phyloP scores from a whole-genome alignment of 2,329 filamentous ascomycete genomes.

The Aspergillus quadrilineatus region DNA sequence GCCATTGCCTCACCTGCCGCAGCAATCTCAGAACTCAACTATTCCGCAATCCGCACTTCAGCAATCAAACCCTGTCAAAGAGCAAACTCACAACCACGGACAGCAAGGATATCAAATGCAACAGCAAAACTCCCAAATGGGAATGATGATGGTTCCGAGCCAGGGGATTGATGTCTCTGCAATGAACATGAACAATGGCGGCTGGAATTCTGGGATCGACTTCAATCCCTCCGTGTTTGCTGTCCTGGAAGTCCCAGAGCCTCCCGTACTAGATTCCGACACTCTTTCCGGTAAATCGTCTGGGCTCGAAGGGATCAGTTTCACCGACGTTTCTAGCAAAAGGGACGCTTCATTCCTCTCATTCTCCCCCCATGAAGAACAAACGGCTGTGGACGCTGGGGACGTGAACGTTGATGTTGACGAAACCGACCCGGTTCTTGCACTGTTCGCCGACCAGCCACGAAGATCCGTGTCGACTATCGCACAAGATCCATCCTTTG shows the following conservation, averaged over 20 bases:
- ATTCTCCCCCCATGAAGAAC: conserved; percentile 26
- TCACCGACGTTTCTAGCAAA: conserved; percentile 39
- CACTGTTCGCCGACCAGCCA: conserved; percentile 53
- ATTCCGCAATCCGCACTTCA: conserved; percentile 39
- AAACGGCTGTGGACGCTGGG: conserved; percentile 23
- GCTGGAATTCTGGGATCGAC: conserved; percentile 49
- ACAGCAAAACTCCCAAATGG: conserved; percentile 60
- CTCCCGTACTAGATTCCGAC: conserved; percentile 60
- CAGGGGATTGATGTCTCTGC: conserved; percentile 72
- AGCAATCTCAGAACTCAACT: conserved; percentile 21
- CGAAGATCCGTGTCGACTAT: conserved; percentile 27
- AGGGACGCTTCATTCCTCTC: conserved; percentile 55
- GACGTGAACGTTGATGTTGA: conserved; percentile 53
- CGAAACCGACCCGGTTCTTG: conserved; percentile 50
- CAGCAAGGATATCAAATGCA: conserved; percentile 58
- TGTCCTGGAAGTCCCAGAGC: conserved; percentile 67
- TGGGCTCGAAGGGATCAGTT: conserved; percentile 48
- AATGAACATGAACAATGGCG: conserved; percentile 56
- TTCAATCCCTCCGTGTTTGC: conserved; percentile 59
- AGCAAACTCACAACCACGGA: conserved; percentile 61
- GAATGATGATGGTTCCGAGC: conserved; percentile 82
- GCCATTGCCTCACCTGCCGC: conserved; percentile 38
- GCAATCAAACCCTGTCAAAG: conserved; percentile 60
- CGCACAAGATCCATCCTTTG: conserved; percentile 38
- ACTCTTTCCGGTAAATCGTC: conserved; percentile 70